Evolutionary conservation across 2,329 filamentous ascomycete genomes (phyloP), one percentile per base, ranked within the genome.

Genomic region (Westerdykella ornata): DNA sequence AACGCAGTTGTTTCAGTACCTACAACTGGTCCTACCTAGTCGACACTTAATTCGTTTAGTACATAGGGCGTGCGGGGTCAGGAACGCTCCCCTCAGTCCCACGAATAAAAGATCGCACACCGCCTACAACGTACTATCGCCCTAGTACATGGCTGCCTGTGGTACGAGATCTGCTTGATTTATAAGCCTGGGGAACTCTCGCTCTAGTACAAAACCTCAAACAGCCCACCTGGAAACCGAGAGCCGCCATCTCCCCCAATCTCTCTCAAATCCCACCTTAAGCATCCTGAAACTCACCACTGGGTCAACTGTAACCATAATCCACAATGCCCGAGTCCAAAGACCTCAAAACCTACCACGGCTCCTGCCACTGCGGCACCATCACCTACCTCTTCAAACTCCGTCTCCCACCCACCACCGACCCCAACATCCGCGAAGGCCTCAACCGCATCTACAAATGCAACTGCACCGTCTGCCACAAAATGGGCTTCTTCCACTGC

Each of bases 401-500:
- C 35, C 68, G 62, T 4, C 59, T 75, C 4, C 72, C 72, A 12
- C 62, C 58, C 0, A 36, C 35, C 44, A 42, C 28, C n/a, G 38
- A 49, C 9, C 20, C 41, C 44, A 39, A 44, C 15, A n/a, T 15
- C n/a, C 30, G n/a, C 2, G 16, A 26, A 11, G 9, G 40, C 30
- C 43, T 42, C 26, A 41, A 56, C 45, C 50, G 50, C 37, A 42
- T 68, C 42, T 63, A 67, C 57, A 59, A 67, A 47, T 75, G 72
- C 62, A 76, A 75, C 46, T 76, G 72, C 54, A 68, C 58, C 9
- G 66, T 68, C 9, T 76, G 72, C 53, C 69, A 73, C 37, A 75
- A 75, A 48, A 62, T 68, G 45, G 67, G 66, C 12, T 63, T 70
- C 43, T 69, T 74, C 46, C 72, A 76, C 51, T 53, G 70, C 34